Percentiles rank a stretch among this genome's conserved stretches.
These are phyloP conservation scores for Pelargonium australe DNA, from an alignment of 441 rosid genomes.

Conservation along the genomic window DNA sequence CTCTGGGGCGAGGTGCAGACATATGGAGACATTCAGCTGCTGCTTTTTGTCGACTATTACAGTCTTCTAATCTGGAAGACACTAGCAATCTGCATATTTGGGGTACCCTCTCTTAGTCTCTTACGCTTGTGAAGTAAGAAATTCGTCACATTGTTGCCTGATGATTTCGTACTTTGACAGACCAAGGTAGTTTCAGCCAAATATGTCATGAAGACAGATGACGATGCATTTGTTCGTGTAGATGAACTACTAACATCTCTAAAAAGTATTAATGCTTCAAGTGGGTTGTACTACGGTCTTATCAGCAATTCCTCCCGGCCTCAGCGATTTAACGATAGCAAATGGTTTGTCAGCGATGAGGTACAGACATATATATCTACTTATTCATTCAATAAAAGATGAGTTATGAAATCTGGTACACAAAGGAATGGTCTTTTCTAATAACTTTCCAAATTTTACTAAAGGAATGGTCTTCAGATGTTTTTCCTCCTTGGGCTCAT, in stretches of 20 bases:
- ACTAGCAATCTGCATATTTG: conserved; percentile 35
- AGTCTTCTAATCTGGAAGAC: conserved; percentile 33
- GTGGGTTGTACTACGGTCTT: conserved; percentile 30
- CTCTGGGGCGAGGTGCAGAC: conserved; percentile 33
- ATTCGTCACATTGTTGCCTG: conserved; percentile 7
- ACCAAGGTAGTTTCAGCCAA: conserved; percentile 36
- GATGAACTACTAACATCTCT: conserved; percentile 44
- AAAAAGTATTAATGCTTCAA: conserved; percentile 16
- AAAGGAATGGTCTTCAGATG: conserved; percentile 50
- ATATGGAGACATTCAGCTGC: conserved; percentile 34
- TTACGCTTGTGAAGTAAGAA: not conserved
- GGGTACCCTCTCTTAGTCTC: conserved; percentile 20
- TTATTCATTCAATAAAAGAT: not conserved
- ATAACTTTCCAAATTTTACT: not conserved
- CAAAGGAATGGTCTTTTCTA: not conserved
- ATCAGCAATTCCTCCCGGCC: conserved; percentile 28
- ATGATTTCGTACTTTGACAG: conserved; percentile 21
- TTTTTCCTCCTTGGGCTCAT: conserved; percentile 61
- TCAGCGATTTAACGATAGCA: conserved; percentile 29
- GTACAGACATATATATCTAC: conserved; percentile 7
- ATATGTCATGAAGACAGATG: conserved; percentile 65
- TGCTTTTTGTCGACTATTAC: conserved; percentile 36
- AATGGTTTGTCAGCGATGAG: conserved; percentile 32
- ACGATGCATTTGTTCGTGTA: conserved; percentile 67
- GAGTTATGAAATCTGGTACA: not conserved